Percentiles rank a stretch among this genome's conserved stretches.
Evolutionary conservation across 371 early-diverging fungal genomes (phyloP).

Genomic region (Actinomortierella ambigua): DNA sequence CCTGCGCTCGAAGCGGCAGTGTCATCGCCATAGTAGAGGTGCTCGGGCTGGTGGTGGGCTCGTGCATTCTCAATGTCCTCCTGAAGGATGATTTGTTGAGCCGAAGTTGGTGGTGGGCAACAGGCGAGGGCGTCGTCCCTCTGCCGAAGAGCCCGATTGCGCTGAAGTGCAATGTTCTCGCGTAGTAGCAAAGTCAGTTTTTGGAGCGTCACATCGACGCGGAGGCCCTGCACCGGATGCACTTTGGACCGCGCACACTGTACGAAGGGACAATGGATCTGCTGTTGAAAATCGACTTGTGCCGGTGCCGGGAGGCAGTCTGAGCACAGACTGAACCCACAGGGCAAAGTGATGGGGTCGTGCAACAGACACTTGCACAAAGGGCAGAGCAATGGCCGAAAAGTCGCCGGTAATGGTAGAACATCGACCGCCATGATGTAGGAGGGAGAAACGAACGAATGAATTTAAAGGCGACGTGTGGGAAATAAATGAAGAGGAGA

Average conservation of each 20-base stretch:
- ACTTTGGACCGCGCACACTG: conserved; percentile 17
- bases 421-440: not conserved
- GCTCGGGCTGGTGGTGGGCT: conserved; percentile 18
- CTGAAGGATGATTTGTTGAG: conserved; percentile 6
- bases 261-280: conserved; percentile 25
- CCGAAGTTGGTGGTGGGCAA: too few relatives aligned
- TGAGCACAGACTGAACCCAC: not conserved
- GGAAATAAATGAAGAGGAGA: not conserved
- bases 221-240: conserved; percentile 46
- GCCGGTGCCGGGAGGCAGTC: not conserved
- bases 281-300: conserved; percentile 14
- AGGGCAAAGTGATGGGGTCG: not conserved
- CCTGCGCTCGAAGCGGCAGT: not conserved
- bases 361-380: not conserved
- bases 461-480: not conserved
- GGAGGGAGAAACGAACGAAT: not conserved
- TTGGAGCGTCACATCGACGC: conserved; percentile 40
- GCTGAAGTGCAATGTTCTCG: too few relatives aligned
- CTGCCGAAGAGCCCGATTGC: too few relatives aligned
- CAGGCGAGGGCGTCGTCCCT: not conserved
- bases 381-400: not conserved
- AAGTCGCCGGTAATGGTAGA: not conserved
- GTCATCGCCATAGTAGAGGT: conserved; percentile 13
- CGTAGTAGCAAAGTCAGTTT: conserved; percentile 13
- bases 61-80: conserved; percentile 14